Percentiles rank a stretch among this genome's conserved stretches.
These are phyloP conservation scores for Candida berthetii DNA, from an alignment of 805 yeast genomes.

Conservation along the genomic window DNA sequence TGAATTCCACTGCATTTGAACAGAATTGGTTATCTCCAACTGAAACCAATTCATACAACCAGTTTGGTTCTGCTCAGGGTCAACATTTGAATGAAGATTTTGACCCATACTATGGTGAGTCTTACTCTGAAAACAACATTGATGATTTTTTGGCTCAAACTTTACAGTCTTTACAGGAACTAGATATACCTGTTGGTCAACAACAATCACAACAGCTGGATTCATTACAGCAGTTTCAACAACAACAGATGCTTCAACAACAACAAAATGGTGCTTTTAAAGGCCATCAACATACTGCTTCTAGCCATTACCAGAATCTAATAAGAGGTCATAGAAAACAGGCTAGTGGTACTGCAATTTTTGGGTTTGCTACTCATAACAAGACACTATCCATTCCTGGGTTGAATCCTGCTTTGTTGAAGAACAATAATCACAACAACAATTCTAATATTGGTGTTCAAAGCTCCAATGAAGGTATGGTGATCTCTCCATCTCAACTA, in stretches of 20 bases:
- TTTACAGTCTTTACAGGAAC: slow-evolving; percentile 48
- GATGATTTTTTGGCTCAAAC: slow-evolving; percentile 54
- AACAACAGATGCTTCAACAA: slow-evolving; percentile 7
- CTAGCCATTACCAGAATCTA: slow-evolving; percentile 1
- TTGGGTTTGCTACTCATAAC: slow-evolving; percentile 64
- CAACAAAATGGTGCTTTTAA: slow-evolving; percentile 8
- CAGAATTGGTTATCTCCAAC: neutral
- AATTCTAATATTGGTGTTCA: slow-evolving; percentile 6
- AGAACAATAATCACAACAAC: slow-evolving; percentile 10
- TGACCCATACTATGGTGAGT: neutral
- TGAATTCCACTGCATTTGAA: neutral
- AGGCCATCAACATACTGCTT: slow-evolving; percentile 7
- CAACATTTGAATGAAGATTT: neutral
- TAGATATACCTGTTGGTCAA: slow-evolving; percentile 48
- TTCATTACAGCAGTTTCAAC: slow-evolving; percentile 6
- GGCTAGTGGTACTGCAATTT: slow-evolving; percentile 75
- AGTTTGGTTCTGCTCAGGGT: neutral
- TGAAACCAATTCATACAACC: neutral
- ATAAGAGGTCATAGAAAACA: slow-evolving; percentile 45
- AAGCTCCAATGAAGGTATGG: no score
- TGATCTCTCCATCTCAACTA: neutral
- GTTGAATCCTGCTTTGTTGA: slow-evolving; percentile 14
- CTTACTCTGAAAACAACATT: neutral
- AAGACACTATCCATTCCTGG: slow-evolving; percentile 60
- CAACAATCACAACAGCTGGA: slow-evolving; percentile 10